These are phyloP conservation scores for Parachlorella kessleri DNA, from an alignment of 139 green algal genomes.

Conservation along the genomic window DNA sequence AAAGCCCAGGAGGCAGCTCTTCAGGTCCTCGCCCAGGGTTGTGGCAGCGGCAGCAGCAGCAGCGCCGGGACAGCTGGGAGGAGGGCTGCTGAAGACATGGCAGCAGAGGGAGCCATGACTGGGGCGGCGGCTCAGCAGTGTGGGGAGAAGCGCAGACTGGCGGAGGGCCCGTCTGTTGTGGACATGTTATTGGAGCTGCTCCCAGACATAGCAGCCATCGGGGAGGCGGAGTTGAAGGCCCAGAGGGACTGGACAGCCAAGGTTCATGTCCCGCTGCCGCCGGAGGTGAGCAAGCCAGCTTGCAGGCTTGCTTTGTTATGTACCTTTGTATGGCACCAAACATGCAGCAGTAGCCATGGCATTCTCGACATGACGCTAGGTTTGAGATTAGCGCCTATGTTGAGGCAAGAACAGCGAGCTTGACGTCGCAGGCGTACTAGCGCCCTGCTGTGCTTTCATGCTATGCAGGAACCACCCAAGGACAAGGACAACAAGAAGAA, in stretches of 20 bases:
- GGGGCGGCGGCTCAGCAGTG: not conserved
- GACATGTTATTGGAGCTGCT: constrained; percentile 69
- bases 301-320: too few species aligned
- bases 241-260: constrained; percentile 63
- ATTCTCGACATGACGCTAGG: too few species aligned
- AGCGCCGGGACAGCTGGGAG: not conserved
- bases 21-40: not conserved
- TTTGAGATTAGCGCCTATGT: too few species aligned
- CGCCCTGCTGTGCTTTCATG: not conserved
- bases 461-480: constrained; percentile 19
- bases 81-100: too few species aligned
- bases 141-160: too few species aligned
- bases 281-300: constrained; percentile 22
- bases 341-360: too few species aligned
- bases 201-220: constrained; percentile 51
- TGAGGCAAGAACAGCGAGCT: not conserved
- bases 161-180: constrained; percentile 22
- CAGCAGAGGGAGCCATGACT: too few species aligned
- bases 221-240: constrained; percentile 49
- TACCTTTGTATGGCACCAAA: too few species aligned
- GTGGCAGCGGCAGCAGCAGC: not conserved
- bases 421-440: not conserved
- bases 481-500: constrained; percentile 36
- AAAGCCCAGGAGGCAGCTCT: not conserved
- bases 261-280: constrained; percentile 42